Percentiles rank a stretch among this genome's conserved stretches.
Conservation (phyloP, 306 rosid species). For the Dryas drummondii region DNA sequence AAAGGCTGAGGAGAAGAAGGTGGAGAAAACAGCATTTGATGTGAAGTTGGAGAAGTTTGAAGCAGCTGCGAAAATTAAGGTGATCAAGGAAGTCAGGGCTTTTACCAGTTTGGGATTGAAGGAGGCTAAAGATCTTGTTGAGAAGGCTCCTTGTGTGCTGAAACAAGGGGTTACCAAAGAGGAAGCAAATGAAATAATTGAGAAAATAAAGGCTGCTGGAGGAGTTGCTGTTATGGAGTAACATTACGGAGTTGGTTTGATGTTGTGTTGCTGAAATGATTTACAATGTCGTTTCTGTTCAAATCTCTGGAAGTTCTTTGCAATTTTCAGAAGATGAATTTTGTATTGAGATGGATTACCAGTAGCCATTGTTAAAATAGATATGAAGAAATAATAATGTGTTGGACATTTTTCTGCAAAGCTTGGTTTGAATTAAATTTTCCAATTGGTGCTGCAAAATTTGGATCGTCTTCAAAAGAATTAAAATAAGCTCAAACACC, state of each 20-base stretch:
- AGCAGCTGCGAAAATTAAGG: slow-evolving; percentile 32
- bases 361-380: neutral
- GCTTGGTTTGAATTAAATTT: neutral
- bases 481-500: too few species aligned
- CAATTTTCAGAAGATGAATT: neutral
- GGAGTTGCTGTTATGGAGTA: slow-evolving; percentile 40
- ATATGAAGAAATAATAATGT: neutral
- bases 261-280: neutral
- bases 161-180: slow-evolving; percentile 39
- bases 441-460: neutral
- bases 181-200: slow-evolving; percentile 34
- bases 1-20: slow-evolving; percentile 33
- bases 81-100: slow-evolving; percentile 37
- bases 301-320: neutral
- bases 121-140: slow-evolving; percentile 40
- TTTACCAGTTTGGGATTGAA: slow-evolving; percentile 37
- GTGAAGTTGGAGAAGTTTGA: slow-evolving; percentile 38
- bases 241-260: neutral
- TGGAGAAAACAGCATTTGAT: slow-evolving; percentile 35
- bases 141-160: slow-evolving; percentile 35
- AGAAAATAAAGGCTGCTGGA: slow-evolving; percentile 37
- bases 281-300: neutral
- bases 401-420: neutral
- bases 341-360: neutral
- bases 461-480: neutral